A percentile compares a stretch with the other conserved stretches of the same genome.
Conservation (phyloP, 2,329 filamentous ascomycete genomes). For the Tricladium varicosporioides region DNA sequence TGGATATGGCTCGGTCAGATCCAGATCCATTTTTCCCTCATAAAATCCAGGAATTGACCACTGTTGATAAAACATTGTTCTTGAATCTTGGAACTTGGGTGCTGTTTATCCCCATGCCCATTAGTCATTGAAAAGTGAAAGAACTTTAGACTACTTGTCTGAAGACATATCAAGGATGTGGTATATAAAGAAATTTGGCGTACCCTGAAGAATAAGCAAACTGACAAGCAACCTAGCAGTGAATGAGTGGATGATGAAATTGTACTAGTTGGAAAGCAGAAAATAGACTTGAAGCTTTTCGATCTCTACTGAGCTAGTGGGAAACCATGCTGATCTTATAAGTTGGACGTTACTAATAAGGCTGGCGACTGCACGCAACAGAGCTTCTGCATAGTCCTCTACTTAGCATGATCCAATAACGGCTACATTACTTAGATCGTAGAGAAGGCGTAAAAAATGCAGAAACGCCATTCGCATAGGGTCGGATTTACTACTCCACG, state of each 20-base stretch:
- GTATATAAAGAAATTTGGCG: neutral
- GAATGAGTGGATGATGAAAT: neutral
- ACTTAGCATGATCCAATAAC: neutral
- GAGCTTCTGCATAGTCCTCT: neutral
- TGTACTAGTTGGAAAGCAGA: neutral
- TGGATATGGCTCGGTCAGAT: neutral
- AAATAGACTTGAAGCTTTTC: neutral
- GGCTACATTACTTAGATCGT: neutral
- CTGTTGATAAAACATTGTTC: neutral
- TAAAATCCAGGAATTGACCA: conserved; percentile 2
- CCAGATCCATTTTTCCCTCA: neutral
- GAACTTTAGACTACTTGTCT: neutral
- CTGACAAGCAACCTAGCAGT: too few species aligned
- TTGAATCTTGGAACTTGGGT: conserved; percentile 4
- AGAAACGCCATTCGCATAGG: neutral
- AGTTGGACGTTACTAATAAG: neutral
- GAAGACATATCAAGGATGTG: neutral
- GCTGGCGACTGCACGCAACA: neutral
- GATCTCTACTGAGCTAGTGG: neutral
- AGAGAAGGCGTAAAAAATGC: neutral
- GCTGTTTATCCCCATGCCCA: conserved; percentile 11
- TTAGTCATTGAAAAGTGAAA: conserved; percentile 4
- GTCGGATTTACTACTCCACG: neutral
- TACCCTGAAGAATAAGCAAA: conserved; percentile 1
- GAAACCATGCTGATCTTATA: neutral